These are phyloP conservation scores for Fusarium sp. DNA, from an alignment of 2,329 filamentous ascomycete species.

Conservation along the genomic window DNA sequence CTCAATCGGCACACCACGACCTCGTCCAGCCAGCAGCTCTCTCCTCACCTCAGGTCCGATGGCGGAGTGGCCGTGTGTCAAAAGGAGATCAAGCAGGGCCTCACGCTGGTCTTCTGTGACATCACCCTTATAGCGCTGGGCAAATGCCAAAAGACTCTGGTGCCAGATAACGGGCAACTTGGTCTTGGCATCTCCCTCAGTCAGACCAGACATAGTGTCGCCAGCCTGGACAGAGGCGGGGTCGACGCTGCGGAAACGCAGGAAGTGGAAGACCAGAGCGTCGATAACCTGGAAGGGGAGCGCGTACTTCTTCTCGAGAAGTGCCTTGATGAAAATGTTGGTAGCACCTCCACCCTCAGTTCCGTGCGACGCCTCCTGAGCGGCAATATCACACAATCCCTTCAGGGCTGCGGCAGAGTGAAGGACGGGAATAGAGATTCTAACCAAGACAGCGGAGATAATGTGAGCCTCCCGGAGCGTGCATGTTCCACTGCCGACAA, in stretches of 20 bases:
- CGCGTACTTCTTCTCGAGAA: conserved; percentile 97
- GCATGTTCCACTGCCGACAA: conserved; percentile 88
- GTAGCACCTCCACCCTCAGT: conserved; percentile 91
- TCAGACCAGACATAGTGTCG: conserved; percentile 68
- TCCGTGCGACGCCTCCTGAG: conserved; percentile 86
- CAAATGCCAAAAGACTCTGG: conserved; percentile 91
- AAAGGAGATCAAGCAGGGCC: conserved; percentile 87
- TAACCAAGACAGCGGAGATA: conserved; percentile 85
- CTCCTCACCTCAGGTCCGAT: conserved; percentile 94
- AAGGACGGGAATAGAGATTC: conserved; percentile 89
- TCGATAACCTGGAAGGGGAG: conserved; percentile 96
- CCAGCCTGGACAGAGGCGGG: conserved; percentile 66
- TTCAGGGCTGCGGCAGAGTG: conserved; percentile 94
- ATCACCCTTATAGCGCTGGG: conserved; percentile 94
- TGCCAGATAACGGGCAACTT: conserved; percentile 97
- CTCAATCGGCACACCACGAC: conserved; percentile 80
- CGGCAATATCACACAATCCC: conserved; percentile 92
- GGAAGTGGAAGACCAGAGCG: conserved; percentile 94
- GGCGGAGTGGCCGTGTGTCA: conserved; percentile 86
- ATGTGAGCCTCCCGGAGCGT: conserved; percentile 94
- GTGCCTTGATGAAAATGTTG: conserved; percentile 93
- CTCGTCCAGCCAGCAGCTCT: conserved; percentile 89
- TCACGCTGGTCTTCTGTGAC: conserved; percentile 96
- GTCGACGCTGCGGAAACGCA: conserved; percentile 85
- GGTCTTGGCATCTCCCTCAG: conserved; percentile 66